Percentiles rank a stretch among this genome's conserved stretches.
These are phyloP conservation scores for Talaromyces pinophilus DNA, from an alignment of 2,329 filamentous ascomycete genomes.

Conservation along the genomic window DNA sequence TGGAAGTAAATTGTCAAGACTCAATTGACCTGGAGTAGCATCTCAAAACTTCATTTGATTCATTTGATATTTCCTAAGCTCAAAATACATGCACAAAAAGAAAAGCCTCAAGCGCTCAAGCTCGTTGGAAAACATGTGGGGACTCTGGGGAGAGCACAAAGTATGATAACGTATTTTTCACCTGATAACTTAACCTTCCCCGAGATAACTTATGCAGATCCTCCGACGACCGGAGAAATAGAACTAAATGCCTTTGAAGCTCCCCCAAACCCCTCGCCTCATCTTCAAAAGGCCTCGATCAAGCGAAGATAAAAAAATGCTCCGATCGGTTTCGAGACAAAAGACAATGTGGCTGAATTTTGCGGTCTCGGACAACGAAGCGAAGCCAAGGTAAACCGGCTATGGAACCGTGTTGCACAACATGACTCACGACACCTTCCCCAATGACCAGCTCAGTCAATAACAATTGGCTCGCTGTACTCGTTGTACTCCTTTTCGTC, in stretches of 20 bases:
- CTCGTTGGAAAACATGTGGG: neutral
- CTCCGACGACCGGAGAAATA: neutral
- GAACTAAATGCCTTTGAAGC: neutral
- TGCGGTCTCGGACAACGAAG: neutral
- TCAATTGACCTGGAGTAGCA: neutral
- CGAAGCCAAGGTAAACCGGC: neutral
- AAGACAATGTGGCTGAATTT: neutral
- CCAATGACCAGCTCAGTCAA: neutral
- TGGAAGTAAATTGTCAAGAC: neutral
- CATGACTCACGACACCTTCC: neutral
- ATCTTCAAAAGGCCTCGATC: neutral
- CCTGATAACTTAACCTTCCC: neutral
- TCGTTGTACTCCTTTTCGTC: constrained; percentile 32
- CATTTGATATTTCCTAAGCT: neutral
- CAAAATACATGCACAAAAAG: neutral
- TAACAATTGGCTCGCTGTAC: neutral
- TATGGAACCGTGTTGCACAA: neutral
- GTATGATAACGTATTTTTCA: constrained; percentile 4
- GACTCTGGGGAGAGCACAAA: neutral
- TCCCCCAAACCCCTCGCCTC: neutral
- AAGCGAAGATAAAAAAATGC: neutral
- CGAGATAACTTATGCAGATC: neutral
- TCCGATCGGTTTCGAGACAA: neutral
- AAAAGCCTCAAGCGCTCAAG: neutral
- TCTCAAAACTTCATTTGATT: neutral